A percentile compares a stretch with the other conserved stretches of the same genome.
phyloP scores from a whole-genome alignment of 1,284 basidiomycete genomes.

The Melanopsichium pennsylvanicum region DNA sequence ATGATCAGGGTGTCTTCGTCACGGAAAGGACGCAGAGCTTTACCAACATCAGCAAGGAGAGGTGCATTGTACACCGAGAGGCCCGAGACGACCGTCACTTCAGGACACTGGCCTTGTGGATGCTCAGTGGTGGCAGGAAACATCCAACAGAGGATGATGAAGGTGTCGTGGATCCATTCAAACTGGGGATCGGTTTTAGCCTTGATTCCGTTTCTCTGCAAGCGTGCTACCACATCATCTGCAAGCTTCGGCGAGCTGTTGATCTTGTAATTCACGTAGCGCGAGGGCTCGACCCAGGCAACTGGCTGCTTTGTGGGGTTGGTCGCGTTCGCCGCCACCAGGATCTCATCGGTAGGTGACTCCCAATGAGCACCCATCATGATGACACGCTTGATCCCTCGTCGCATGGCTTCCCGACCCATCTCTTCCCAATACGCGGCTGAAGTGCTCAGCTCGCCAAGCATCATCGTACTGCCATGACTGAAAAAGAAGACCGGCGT shows the following conservation, averaged over 20 bases:
- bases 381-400: constrained; percentile 54
- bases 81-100: constrained; percentile 41
- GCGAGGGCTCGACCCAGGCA: constrained; percentile 39
- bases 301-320: constrained; percentile 54
- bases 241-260: constrained; percentile 42
- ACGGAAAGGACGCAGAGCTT: constrained; percentile 45
- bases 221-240: constrained; percentile 17
- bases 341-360: constrained; percentile 38
- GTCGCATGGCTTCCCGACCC: constrained; percentile 45
- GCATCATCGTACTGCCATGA: constrained; percentile 57
- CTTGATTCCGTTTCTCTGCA: constrained; percentile 44
- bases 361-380: constrained; percentile 61
- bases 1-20: constrained; percentile 47
- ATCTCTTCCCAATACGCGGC: constrained; percentile 56
- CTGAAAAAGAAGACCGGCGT: constrained; percentile 34
- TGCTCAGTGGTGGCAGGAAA: constrained; percentile 33
- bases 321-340: constrained; percentile 44
- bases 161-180: constrained; percentile 58
- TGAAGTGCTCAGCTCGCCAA: constrained; percentile 46
- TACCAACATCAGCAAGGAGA: constrained; percentile 48
- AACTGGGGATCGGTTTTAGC: constrained; percentile 41
- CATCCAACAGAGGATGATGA: constrained; percentile 57
- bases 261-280: constrained; percentile 49
- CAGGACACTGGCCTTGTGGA: constrained; percentile 47
- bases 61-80: constrained; percentile 50